Evolutionary conservation across 768 basidiomycete species (phyloP).

Genomic region (Cystoderma amianthinum): DNA sequence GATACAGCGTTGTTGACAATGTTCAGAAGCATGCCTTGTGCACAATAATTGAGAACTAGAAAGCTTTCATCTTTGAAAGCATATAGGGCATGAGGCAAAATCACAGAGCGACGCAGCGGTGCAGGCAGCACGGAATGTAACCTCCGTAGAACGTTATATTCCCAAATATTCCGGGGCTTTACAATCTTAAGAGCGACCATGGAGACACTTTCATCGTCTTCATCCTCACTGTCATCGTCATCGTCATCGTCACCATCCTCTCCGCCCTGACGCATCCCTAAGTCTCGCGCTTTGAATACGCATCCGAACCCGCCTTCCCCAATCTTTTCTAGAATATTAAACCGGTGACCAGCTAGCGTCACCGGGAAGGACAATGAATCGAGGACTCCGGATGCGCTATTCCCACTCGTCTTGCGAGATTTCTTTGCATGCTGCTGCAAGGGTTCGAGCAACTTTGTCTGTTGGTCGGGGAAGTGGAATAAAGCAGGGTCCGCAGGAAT

Average conservation of each 20-base stretch:
- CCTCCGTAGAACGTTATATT: slow-evolving; percentile 78
- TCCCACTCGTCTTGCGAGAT: slow-evolving; percentile 33
- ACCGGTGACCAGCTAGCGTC: slow-evolving; percentile 54
- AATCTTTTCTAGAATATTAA: slow-evolving; percentile 76
- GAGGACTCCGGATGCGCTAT: slow-evolving; percentile 22
- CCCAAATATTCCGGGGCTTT: slow-evolving; percentile 85
- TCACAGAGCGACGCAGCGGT: slow-evolving; percentile 56
- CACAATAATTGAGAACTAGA: slow-evolving; percentile 80
- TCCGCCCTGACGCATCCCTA: slow-evolving; percentile 33
- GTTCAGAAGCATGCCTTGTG: slow-evolving; percentile 89
- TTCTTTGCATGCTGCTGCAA: slow-evolving; percentile 70
- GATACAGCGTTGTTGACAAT: slow-evolving; percentile 79
- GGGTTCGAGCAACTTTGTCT: slow-evolving; percentile 53
- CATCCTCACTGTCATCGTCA: slow-evolving; percentile 49
- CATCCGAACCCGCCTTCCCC: slow-evolving; percentile 97
- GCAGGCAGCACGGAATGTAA: slow-evolving; percentile 65
- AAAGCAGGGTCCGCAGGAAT: slow-evolving; percentile 55
- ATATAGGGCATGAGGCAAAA: slow-evolving; percentile 75
- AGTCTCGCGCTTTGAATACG: slow-evolving; percentile 80
- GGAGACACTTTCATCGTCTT: slow-evolving; percentile 44
- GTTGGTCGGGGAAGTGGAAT: slow-evolving; percentile 47
- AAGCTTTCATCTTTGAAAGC: slow-evolving; percentile 86
- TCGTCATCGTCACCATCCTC: slow-evolving; percentile 46
- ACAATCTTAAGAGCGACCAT: slow-evolving; percentile 89
- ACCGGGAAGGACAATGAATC: slow-evolving; percentile 43